These are phyloP conservation scores for Rhodotorula sphaerocarpa DNA, from an alignment of 768 basidiomycete genomes.

Conservation along the genomic window DNA sequence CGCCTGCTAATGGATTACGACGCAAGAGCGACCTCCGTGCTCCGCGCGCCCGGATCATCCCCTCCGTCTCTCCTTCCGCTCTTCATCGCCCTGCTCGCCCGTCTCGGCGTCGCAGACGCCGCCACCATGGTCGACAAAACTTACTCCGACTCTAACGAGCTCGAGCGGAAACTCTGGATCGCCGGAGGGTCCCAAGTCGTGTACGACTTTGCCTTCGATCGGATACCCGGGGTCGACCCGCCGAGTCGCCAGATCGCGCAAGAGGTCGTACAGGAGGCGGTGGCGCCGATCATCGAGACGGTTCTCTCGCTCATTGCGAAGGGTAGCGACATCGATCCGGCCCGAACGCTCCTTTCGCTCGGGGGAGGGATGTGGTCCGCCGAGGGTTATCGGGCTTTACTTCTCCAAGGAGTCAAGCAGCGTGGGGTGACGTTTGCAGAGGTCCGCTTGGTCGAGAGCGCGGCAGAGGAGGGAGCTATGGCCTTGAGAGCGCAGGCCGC, in stretches of 20 bases:
- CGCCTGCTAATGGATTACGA: constrained; percentile 36
- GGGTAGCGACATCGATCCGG: constrained; percentile 27
- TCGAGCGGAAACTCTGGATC: constrained; percentile 39
- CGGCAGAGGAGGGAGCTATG: constrained; percentile 39
- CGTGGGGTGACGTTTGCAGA: constrained; percentile 34
- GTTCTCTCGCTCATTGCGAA: constrained; percentile 36
- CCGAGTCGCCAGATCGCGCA: constrained; percentile 32
- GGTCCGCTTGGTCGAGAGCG: constrained; percentile 37
- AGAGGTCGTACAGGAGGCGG: constrained; percentile 29
- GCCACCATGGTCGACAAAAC: constrained; percentile 37
- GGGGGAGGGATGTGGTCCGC: constrained; percentile 41
- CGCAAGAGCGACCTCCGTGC: constrained; percentile 29
- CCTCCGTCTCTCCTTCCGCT: constrained; percentile 19
- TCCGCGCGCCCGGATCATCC: neutral
- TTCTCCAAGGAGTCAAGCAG: constrained; percentile 33
- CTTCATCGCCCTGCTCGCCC: constrained; percentile 35
- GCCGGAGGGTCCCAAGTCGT: constrained; percentile 40
- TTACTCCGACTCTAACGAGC: constrained; percentile 21
- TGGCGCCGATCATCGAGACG: constrained; percentile 37
- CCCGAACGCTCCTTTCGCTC: constrained; percentile 35
- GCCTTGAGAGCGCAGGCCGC: constrained; percentile 28
- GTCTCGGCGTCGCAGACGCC: constrained; percentile 37
- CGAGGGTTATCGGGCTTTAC: constrained; percentile 35
- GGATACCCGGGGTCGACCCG: neutral
- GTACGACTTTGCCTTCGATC: constrained; percentile 38